phyloP scores from a whole-genome alignment of 371 early-diverging fungal species.

The Saksenaea oblongispora region DNA sequence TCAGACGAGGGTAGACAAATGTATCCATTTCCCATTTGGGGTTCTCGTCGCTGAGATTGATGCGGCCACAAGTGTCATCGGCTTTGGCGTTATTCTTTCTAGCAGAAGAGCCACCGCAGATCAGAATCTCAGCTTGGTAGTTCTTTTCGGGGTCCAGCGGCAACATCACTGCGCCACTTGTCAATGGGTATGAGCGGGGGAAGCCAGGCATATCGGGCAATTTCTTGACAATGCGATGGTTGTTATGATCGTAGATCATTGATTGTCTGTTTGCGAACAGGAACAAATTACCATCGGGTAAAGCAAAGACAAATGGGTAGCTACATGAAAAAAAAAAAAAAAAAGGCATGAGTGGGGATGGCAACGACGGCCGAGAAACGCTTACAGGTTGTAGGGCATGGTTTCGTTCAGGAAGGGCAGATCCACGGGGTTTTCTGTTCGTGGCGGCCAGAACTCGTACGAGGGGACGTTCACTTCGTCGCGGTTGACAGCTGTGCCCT shows the following conservation, averaged over 20 bases:
- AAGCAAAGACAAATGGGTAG: slow-evolving; percentile 53
- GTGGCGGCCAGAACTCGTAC: slow-evolving; percentile 48
- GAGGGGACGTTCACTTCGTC: slow-evolving; percentile 53
- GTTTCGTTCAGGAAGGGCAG: slow-evolving; percentile 57
- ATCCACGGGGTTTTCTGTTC: slow-evolving; percentile 27
- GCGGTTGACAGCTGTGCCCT: slow-evolving; percentile 51
- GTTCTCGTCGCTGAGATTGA: slow-evolving; percentile 46
- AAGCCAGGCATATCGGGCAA: slow-evolving; percentile 59
- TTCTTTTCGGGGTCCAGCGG: slow-evolving; percentile 61
- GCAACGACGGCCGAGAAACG: no score
- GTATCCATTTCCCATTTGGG: slow-evolving; percentile 65
- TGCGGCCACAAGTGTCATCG: slow-evolving; percentile 57
- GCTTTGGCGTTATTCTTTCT: slow-evolving; percentile 37
- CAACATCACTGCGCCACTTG: slow-evolving; percentile 58
- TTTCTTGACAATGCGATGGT: slow-evolving; percentile 42
- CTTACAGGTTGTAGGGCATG: slow-evolving; percentile 65
- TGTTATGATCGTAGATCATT: slow-evolving; percentile 53
- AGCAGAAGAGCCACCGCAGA: slow-evolving; percentile 62
- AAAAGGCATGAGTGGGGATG: background rate
- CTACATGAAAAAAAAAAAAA: slow-evolving; percentile 14
- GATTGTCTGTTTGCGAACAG: slow-evolving; percentile 58
- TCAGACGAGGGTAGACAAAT: slow-evolving; percentile 57
- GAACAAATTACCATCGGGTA: slow-evolving; percentile 57
- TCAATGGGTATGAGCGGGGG: slow-evolving; percentile 65
- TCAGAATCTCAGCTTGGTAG: slow-evolving; percentile 58